These are phyloP conservation scores for Sugiyamaella castrensis DNA, from an alignment of 1,139 yeast genomes.

Conservation along the genomic window DNA sequence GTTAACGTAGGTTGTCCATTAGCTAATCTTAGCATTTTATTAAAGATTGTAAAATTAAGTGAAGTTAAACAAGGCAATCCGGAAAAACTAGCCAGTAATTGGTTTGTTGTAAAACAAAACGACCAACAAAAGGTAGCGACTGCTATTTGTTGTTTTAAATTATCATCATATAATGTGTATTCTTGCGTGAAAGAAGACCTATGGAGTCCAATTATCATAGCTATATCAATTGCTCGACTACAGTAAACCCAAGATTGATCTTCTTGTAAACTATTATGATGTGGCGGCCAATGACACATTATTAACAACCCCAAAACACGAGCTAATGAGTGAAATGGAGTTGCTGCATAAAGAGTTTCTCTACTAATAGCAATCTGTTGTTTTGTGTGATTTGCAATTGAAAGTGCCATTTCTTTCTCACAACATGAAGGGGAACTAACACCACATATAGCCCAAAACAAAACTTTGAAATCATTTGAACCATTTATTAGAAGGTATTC, in stretches of 20 bases:
- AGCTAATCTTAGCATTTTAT: constrained; percentile 6
- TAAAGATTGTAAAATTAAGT: constrained; percentile 14
- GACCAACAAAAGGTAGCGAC: constrained; percentile 21
- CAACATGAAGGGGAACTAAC: constrained; percentile 18
- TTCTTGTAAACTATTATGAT: constrained; percentile 17
- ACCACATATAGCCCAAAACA: constrained; percentile 26
- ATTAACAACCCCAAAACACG: constrained; percentile 16
- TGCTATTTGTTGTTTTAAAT: constrained; percentile 12
- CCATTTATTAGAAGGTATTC: constrained; percentile 13
- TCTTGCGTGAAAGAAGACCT: constrained; percentile 18
- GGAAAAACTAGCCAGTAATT: constrained; percentile 15
- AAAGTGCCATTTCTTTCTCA: constrained; percentile 15
- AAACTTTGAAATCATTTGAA: constrained; percentile 6
- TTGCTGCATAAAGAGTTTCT: constrained; percentile 10
- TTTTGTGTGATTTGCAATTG: constrained; percentile 13
- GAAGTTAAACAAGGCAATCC: constrained; percentile 19
- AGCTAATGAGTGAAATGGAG: constrained; percentile 17
- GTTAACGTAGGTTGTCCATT: constrained; percentile 9
- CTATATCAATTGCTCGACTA: constrained; percentile 22
- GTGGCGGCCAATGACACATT: constrained; percentile 20
- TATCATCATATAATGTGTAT: constrained; percentile 9
- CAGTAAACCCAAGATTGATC: constrained; percentile 23
- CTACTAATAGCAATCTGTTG: constrained; percentile 5
- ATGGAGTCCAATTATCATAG: constrained; percentile 26
- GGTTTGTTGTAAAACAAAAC: constrained; percentile 19